Percentiles rank a stretch among this genome's conserved stretches.
phyloP scores from a whole-genome alignment of 176 grass and related monocot species.

The Rhipidocladum racemiflorum region DNA sequence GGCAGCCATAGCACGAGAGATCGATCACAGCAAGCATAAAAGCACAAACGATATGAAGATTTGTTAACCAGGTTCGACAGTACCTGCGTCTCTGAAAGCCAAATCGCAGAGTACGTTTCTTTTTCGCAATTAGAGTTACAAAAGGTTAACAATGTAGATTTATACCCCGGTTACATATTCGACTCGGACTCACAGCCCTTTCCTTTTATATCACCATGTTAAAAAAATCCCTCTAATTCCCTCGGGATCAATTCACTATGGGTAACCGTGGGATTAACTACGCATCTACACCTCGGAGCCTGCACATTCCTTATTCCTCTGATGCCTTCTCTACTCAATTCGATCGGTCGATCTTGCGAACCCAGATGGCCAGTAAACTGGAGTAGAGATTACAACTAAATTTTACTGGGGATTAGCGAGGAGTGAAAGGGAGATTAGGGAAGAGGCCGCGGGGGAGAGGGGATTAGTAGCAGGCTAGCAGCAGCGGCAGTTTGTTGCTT shows the following conservation, averaged over 20 bases:
- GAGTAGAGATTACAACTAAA: background rate
- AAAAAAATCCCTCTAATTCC: conserved; percentile 33
- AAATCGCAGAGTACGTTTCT: too few relatives aligned
- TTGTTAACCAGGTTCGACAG: too few relatives aligned
- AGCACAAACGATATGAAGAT: too few relatives aligned
- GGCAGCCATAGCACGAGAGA: too few relatives aligned
- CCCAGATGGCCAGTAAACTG: background rate
- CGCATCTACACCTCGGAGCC: background rate
- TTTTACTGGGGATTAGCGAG: conserved; percentile 8
- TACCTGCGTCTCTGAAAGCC: too few relatives aligned
- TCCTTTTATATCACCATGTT: too few relatives aligned
- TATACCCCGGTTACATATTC: too few relatives aligned
- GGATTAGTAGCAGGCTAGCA: background rate
- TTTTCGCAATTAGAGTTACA: too few relatives aligned
- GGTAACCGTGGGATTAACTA: background rate
- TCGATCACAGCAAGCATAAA: too few relatives aligned
- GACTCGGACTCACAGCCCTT: too few relatives aligned
- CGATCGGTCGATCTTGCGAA: background rate
- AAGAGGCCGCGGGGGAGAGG: background rate
- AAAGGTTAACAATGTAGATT: too few relatives aligned
- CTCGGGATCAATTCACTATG: conserved; percentile 49
- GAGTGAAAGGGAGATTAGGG: background rate
- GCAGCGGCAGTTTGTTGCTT: conserved; percentile 35
- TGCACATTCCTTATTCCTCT: conserved; percentile 44
- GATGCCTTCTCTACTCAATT: conserved; percentile 41